A percentile compares a stretch with the other conserved stretches of the same genome.
phyloP scores from a whole-genome alignment of 1,284 basidiomycete genomes.

The Inonotus obliquus region DNA sequence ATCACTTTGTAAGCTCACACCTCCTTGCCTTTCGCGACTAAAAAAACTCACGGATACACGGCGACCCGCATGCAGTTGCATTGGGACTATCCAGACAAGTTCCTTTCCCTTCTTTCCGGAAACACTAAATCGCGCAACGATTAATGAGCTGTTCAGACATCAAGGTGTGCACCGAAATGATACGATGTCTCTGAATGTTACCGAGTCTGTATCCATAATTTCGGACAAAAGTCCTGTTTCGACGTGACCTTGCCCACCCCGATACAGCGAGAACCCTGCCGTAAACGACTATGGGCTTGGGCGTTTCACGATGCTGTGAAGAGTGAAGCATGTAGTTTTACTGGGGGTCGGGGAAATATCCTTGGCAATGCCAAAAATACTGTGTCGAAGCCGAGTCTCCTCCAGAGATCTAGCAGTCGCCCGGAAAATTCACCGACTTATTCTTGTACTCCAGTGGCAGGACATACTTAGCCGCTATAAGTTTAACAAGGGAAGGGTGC shows the following conservation, averaged over 20 bases:
- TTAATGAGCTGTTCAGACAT: too few species aligned
- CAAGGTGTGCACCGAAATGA: too few species aligned
- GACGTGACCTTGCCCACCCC: too few species aligned
- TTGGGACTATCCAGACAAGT: slow-evolving; percentile 11
- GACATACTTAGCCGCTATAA: too few species aligned
- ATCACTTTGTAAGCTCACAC: slow-evolving; percentile 24
- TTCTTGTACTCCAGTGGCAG: not conserved
- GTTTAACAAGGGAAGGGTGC: too few species aligned
- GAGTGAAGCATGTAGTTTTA: too few species aligned
- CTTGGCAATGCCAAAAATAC: not conserved
- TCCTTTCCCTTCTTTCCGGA: not conserved
- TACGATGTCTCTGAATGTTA: too few species aligned
- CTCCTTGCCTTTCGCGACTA: not conserved
- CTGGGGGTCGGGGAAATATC: not conserved
- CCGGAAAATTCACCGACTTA: not conserved
- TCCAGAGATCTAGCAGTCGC: not conserved
- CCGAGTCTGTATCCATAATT: too few species aligned
- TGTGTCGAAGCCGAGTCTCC: not conserved
- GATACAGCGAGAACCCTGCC: too few species aligned
- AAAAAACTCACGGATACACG: not conserved
- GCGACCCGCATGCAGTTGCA: slow-evolving; percentile 1
- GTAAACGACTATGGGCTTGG: too few species aligned
- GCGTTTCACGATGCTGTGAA: too few species aligned
- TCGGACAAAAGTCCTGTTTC: too few species aligned
- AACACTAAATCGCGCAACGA: not conserved